These are phyloP conservation scores for Russula vinacea DNA, from an alignment of 768 basidiomycete species.

Conservation along the genomic window DNA sequence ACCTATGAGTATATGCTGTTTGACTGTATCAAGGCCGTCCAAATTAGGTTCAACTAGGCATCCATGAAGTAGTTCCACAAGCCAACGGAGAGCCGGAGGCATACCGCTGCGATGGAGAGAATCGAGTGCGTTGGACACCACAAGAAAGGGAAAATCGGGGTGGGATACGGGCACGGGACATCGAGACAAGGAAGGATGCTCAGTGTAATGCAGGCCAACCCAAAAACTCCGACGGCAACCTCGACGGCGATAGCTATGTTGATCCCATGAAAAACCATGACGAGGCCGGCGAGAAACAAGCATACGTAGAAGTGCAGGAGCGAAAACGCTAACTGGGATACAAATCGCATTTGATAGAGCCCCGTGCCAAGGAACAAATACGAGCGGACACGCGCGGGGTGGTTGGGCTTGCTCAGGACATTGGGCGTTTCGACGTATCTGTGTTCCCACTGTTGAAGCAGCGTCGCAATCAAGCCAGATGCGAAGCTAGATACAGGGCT, in stretches of 20 bases:
- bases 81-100: not conserved
- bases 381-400: not conserved
- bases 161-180: not conserved
- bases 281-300: not conserved
- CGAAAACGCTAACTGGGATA: not conserved
- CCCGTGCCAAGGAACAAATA: not conserved
- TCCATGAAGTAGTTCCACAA: not conserved
- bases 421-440: not conserved
- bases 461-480: not conserved
- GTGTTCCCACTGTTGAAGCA: not conserved
- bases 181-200: not conserved
- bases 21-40: not conserved
- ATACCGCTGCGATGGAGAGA: not conserved
- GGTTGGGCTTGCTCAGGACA: not conserved
- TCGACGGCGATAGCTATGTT: not conserved
- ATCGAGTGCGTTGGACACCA: not conserved
- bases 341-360: not conserved
- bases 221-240: not conserved
- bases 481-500: not conserved
- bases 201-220: not conserved
- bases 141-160: not conserved
- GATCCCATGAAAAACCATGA: not conserved
- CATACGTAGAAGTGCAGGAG: not conserved
- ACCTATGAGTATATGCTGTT: not conserved
- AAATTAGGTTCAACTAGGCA: not conserved